These are phyloP conservation scores for Penicillium sp. DNA, from an alignment of 2,329 filamentous ascomycete species.

Conservation along the genomic window DNA sequence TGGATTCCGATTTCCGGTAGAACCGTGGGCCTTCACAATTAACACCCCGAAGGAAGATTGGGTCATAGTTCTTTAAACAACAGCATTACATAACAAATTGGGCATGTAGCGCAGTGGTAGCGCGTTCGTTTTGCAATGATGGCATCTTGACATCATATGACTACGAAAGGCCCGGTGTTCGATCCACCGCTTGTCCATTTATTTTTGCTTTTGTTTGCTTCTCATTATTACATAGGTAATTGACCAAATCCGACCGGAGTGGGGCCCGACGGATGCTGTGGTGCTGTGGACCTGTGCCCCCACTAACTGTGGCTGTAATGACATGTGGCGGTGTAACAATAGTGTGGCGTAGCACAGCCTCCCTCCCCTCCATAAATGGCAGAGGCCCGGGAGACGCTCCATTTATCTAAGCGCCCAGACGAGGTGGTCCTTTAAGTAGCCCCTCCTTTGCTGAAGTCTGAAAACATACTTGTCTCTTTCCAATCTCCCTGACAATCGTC, in stretches of 20 bases:
- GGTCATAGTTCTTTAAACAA: too few relatives aligned
- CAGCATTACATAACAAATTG: neutral
- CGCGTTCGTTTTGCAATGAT: conserved; percentile 18
- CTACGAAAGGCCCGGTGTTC: conserved; percentile 9
- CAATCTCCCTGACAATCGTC: neutral
- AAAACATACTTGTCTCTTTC: conserved; percentile 4
- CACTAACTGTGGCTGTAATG: conserved; percentile 1
- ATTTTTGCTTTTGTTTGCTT: neutral
- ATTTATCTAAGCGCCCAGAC: conserved; percentile 26
- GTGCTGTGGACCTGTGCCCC: too few relatives aligned
- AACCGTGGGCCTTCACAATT: too few relatives aligned
- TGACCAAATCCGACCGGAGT: too few relatives aligned
- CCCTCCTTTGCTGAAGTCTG: conserved; percentile 10
- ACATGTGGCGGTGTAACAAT: conserved; percentile 25
- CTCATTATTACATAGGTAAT: too few relatives aligned
- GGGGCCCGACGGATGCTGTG: too few relatives aligned
- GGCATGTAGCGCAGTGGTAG: conserved; percentile 21
- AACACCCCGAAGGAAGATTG: too few relatives aligned
- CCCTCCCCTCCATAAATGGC: neutral
- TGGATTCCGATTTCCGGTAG: too few relatives aligned
- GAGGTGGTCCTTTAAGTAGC: conserved; percentile 14
- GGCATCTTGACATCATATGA: too few relatives aligned
- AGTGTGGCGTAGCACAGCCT: conserved; percentile 27
- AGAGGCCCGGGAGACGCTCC: neutral
- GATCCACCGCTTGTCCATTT: conserved; percentile 6